phyloP scores from a whole-genome alignment of 108 stramenopile species.

The Craspedostauros australis region DNA sequence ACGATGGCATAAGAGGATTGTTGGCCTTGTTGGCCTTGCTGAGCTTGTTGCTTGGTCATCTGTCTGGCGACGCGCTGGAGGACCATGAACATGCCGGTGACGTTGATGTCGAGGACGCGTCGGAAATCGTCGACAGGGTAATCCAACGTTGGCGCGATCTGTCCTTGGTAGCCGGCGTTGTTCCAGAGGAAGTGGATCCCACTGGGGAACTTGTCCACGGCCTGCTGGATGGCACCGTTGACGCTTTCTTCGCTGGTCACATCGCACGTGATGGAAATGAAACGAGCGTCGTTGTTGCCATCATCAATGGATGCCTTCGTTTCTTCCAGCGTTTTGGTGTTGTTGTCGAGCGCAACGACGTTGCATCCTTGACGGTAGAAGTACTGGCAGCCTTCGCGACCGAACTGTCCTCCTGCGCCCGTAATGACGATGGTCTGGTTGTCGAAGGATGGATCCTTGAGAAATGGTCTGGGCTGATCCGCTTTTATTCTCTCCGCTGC shows the following conservation, averaged over 20 bases:
- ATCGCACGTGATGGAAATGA: slow-evolving; percentile 46
- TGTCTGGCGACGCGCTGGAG: slow-evolving; percentile 76
- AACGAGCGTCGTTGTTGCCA: slow-evolving; percentile 1
- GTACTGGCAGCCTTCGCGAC: slow-evolving; percentile 68
- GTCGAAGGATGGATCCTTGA: slow-evolving; percentile 29
- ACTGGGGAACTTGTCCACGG: slow-evolving; percentile 30
- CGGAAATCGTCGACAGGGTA: slow-evolving; percentile 79
- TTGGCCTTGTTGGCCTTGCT: slow-evolving; percentile 20
- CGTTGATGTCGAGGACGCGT: slow-evolving; percentile 86
- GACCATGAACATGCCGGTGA: slow-evolving; percentile 85
- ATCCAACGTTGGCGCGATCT: slow-evolving; percentile 75
- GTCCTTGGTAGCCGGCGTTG: slow-evolving; percentile 94
- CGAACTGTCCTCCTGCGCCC: slow-evolving; percentile 88
- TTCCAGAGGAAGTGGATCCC: slow-evolving; percentile 89
- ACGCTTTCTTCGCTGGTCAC: slow-evolving; percentile 58
- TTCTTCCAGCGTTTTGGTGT: slow-evolving; percentile 48
- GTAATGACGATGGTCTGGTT: slow-evolving; percentile 74
- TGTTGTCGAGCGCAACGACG: slow-evolving; percentile 70
- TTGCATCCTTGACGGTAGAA: slow-evolving; percentile 78
- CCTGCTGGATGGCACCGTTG: slow-evolving; percentile 28
- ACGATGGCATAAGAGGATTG: slow-evolving; percentile 55
- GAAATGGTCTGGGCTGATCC: too few species aligned
- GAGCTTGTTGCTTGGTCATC: too few species aligned
- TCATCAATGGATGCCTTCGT: slow-evolving; percentile 23
- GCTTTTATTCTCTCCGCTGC: too few species aligned